Base-by-base conservation (phyloP, 2,329 filamentous ascomycete species). In the Chaetomium sp. region DNA sequence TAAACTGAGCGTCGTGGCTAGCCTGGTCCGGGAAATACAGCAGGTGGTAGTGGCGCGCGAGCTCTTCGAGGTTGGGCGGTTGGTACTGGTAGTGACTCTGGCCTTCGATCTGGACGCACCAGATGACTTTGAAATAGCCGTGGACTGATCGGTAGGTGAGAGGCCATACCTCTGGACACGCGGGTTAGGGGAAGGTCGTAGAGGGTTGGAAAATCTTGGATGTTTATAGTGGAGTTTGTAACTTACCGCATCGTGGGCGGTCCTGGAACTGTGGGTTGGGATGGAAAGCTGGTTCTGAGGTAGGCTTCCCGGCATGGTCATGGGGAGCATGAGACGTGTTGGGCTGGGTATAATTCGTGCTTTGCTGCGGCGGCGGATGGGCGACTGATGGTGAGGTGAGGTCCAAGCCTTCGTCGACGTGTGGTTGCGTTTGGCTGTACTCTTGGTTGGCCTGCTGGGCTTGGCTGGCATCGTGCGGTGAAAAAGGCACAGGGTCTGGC, bases 61-160 rank as follows among this genome's bases (percentile, higher is more conserved):
- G 48, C 11, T 40, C 36, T 6, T 46, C 48, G 12, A 46, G 10
- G 35, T 55, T 19, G 12, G 53, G 53, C 7, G 42, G 53, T 14
- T 27, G 10, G 36, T 37, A 14, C 32, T 42, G 11, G 42, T 42
- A 51, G 8, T 34, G 7, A 3, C 44, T 47, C 11, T 44, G 19
- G 38, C 45, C 54, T 19, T 52, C 45, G 32, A 52, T 19, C 19
- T 56, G 49, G 37, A 56, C 27, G 34, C 19, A 48, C 49, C 54
- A 53, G n/a, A 52, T 9, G 6, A 33, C 35, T 38, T 34, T 49
- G 14, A 49, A 6, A 12, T 10, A 6, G 43, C 54, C 49, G 36
- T 40, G 5, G 14, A 44, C 49, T n/a, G 38, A 27, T 14, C 42
- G 32, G 49, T 44, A 52, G 1, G 44, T 32, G 43, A 52, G 47